Percentiles rank a stretch among this genome's conserved stretches.
Evolutionary conservation across 2,329 filamentous ascomycete genomes (phyloP).

Genomic region (Beauveria sp.): DNA sequence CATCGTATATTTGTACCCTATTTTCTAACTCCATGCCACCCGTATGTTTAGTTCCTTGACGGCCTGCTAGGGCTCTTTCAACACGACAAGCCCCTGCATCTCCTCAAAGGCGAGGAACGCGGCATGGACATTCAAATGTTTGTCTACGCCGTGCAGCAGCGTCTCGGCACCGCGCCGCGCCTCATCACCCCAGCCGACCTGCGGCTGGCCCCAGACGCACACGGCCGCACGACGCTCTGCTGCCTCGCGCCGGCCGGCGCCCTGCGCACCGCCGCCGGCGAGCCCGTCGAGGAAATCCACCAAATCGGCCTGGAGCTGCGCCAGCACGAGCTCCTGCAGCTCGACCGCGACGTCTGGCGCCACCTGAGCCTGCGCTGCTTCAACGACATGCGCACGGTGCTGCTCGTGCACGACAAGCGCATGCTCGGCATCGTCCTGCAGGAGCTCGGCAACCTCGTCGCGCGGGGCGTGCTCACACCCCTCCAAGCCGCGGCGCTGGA

Average conservation of each 20-base stretch:
- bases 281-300: constrained; percentile 25
- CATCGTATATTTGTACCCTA: too few species aligned
- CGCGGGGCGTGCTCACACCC: constrained; percentile 19
- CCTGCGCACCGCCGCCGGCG: constrained; percentile 17
- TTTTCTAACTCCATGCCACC: neutral
- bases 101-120: constrained; percentile 29
- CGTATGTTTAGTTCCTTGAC: constrained; percentile 21
- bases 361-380: constrained; percentile 30
- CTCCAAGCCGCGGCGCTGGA: constrained; percentile 21
- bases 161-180: constrained; percentile 23
- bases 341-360: constrained; percentile 25
- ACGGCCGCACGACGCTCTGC: constrained; percentile 22
- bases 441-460: constrained; percentile 23
- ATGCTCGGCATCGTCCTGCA: constrained; percentile 32
- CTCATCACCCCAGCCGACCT: constrained; percentile 28
- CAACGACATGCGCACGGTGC: constrained; percentile 33
- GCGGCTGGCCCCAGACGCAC: constrained; percentile 22
- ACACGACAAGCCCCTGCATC: constrained; percentile 23
- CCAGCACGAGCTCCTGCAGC: constrained; percentile 27
- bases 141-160: constrained; percentile 20
- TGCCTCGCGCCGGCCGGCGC: constrained; percentile 11
- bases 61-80: constrained; percentile 26
- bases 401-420: constrained; percentile 35
- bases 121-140: constrained; percentile 35
- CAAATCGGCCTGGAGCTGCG: constrained; percentile 33